Conservation (phyloP, 1,284 basidiomycete genomes). For the Leccinum fuscescens region DNA sequence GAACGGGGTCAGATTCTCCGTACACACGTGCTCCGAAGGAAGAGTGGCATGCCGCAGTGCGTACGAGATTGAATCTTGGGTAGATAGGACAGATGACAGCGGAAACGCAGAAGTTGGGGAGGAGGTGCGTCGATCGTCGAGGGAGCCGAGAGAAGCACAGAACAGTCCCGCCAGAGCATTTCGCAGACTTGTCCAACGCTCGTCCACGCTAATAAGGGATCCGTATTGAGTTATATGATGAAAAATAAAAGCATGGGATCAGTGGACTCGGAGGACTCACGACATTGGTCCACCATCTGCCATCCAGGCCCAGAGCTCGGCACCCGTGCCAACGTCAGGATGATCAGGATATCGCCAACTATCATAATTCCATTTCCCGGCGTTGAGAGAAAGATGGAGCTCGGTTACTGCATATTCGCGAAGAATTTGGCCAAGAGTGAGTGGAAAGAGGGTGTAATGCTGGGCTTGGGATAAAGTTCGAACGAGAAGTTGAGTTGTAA, state of each 20-base stretch:
- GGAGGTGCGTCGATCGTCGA: constrained; percentile 71
- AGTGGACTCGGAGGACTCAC: constrained; percentile 38
- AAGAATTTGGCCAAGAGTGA: constrained; percentile 83
- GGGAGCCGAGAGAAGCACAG: constrained; percentile 85
- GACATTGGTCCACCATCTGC: constrained; percentile 51
- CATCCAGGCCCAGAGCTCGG: constrained; percentile 90
- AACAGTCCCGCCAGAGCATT: constrained; percentile 92
- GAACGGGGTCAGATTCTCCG: constrained; percentile 96
- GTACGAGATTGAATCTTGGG: constrained; percentile 28
- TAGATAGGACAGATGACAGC: constrained; percentile 14
- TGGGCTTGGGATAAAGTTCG: constrained; percentile 47
- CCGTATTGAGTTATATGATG: neutral
- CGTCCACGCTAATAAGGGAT: constrained; percentile 51
- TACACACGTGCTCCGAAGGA: constrained; percentile 86
- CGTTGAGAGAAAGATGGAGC: constrained; percentile 83
- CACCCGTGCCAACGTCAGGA: constrained; percentile 77
- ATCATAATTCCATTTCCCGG: constrained; percentile 88
- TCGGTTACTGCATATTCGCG: constrained; percentile 83
- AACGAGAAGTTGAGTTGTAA: constrained; percentile 1
- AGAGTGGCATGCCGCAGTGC: constrained; percentile 73
- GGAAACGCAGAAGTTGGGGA: constrained; percentile 56
- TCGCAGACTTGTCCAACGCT: constrained; percentile 81
- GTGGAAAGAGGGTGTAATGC: constrained; percentile 83
- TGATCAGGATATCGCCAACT: constrained; percentile 83
- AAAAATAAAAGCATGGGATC: neutral